These are phyloP conservation scores for Podila minutissima DNA, from an alignment of 192 early-diverging fungal species.

Conservation along the genomic window DNA sequence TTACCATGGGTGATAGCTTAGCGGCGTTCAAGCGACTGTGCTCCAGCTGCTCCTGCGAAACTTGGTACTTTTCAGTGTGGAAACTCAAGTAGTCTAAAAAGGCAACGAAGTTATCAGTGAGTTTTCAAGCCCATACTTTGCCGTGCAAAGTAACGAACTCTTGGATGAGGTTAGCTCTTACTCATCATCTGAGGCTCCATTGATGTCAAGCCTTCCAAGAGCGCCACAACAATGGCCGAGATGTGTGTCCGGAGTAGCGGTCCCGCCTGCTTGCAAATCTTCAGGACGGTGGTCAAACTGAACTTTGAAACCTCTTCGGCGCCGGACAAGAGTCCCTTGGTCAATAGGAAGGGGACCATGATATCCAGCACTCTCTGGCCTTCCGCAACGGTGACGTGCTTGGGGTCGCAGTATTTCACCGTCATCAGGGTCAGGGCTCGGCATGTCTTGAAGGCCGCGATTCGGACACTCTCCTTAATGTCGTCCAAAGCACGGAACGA, in stretches of 20 bases:
- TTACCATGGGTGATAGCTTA: conserved; percentile 85
- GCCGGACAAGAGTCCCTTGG: conserved; percentile 78
- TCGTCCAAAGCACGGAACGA: conserved; percentile 92
- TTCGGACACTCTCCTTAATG: conserved; percentile 91
- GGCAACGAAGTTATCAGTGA: background rate
- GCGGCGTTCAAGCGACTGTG: conserved; percentile 80
- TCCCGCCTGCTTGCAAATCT: conserved; percentile 83
- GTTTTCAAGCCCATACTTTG: background rate
- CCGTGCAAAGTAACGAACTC: background rate
- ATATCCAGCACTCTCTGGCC: conserved; percentile 81
- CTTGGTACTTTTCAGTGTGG: conserved; percentile 85
- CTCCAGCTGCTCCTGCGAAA: conserved; percentile 90
- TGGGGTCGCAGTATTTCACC: conserved; percentile 86
- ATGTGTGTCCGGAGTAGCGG: conserved; percentile 78
- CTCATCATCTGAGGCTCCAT: conserved; percentile 77
- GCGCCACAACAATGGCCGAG: conserved; percentile 73
- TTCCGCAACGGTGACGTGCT: conserved; percentile 59
- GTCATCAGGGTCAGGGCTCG: conserved; percentile 84
- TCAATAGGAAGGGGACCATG: conserved; percentile 87
- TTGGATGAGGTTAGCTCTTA: conserved; percentile 25
- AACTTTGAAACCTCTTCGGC: conserved; percentile 91
- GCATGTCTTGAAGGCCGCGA: conserved; percentile 83
- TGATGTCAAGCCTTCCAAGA: conserved; percentile 86
- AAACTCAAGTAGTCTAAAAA: conserved; percentile 83
- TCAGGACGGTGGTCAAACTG: conserved; percentile 81